Base-by-base conservation (phyloP, 1,284 basidiomycete species). In the Cutaneotrichosporon spelunceum region DNA sequence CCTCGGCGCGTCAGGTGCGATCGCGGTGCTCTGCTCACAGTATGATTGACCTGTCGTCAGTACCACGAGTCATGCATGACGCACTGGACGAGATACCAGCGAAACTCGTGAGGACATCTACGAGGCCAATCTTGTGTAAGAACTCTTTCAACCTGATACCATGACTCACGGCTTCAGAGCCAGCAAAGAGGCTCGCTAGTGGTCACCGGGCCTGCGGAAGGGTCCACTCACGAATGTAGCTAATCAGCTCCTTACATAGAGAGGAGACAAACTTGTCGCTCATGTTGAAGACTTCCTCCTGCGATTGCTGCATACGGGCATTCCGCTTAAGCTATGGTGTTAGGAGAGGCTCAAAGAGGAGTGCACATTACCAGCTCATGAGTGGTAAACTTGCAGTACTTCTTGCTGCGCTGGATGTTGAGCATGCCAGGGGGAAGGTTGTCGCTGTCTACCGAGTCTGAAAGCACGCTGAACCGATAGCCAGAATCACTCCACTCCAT, bases 51-150 rank as follows among this genome's bases (percentile, higher is more conserved):
- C 63, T 64, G 59, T 1, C 1, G 50, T 60, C 45, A 62, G 56
- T 16, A 19, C 21, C 24, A 4, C 16, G n/a, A 19, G 19, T 30
- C 13, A 34, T 4, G 7, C 7, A 5, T 7, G n/a, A 63, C 78
- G 53, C 61, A 90, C 90, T 83, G 72, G 90, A 90, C 65, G 84
- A 87, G 50, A 85, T 84, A 8, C 57, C 63, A 0, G 92, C 88
- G 74, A 95, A 93, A 2, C 88, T 86, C 84, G 88, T 88, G 3
- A 95, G 76, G 30, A 73, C 87, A 71, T 96, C 93, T 1, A 94
- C 77, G 57, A 91, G 79, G 0, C 91, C 90, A 50, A 94, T 83
- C 86, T 91, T 57, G 5, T 14, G n/a, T n/a, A 6, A 26, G 36
- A 26, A 21, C 47, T 9, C 13, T 19, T 8, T 63, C 24, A 69